These are phyloP conservation scores for Bipolaris bicolor DNA, from an alignment of 2,329 filamentous ascomycete species.

Conservation along the genomic window DNA sequence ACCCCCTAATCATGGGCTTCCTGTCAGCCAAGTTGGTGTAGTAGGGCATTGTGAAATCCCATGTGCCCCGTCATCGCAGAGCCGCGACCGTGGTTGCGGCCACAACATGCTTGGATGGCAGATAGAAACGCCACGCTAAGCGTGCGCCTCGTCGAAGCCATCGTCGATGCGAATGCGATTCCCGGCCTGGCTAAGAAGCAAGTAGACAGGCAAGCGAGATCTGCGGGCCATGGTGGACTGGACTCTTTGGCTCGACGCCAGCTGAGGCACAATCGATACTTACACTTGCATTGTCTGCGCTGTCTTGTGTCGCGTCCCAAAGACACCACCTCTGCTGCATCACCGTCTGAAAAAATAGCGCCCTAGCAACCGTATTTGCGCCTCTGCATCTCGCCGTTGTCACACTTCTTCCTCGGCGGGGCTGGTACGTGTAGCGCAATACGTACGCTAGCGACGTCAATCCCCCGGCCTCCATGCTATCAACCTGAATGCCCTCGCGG, in stretches of 20 bases:
- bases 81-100: neutral
- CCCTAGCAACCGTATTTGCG: neutral
- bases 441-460: constrained; percentile 4
- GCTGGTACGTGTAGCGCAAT: constrained; percentile 2
- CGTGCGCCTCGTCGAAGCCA: neutral
- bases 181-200: neutral
- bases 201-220: neutral
- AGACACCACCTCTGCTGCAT: neutral
- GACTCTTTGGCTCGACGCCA: neutral
- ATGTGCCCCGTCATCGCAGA: constrained; percentile 9
- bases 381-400: neutral
- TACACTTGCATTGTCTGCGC: neutral
- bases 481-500: constrained; percentile 2
- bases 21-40: neutral
- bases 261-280: neutral
- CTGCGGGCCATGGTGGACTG: neutral
- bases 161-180: neutral
- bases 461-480: constrained; percentile 7
- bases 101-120: neutral
- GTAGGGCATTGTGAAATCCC: constrained; percentile 9
- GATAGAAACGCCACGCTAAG: neutral
- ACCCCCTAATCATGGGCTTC: neutral
- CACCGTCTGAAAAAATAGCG: neutral
- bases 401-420: neutral
- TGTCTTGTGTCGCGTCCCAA: neutral